phyloP scores from a whole-genome alignment of 2,329 filamentous ascomycete genomes.

The Fusarium sp. region DNA sequence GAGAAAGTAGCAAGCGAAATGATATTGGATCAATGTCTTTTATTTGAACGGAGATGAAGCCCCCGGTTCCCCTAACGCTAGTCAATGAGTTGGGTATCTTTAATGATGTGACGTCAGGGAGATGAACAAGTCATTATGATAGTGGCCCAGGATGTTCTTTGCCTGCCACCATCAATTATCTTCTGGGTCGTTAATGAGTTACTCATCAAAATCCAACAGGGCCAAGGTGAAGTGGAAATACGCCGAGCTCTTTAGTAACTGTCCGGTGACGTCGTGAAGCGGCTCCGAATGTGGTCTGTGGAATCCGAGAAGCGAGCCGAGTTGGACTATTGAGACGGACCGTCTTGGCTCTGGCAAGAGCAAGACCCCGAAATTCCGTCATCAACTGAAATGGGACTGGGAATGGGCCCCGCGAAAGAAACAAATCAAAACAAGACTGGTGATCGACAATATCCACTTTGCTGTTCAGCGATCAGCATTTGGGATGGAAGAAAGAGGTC shows the following conservation, averaged over 20 bases:
- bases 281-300: neutral
- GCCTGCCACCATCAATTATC: slow-evolving; percentile 1
- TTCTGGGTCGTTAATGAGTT: neutral
- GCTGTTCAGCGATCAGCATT: slow-evolving; percentile 19
- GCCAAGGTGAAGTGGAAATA: slow-evolving; percentile 5
- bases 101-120: slow-evolving; percentile 25
- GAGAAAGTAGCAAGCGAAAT: slow-evolving; percentile 38
- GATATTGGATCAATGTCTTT: slow-evolving; percentile 25
- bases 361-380: slow-evolving; percentile 24
- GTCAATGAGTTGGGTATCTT: neutral
- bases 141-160: slow-evolving; percentile 1
- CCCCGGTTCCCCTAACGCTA: slow-evolving; percentile 5
- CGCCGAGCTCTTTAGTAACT: slow-evolving; percentile 1
- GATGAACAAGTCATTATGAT: slow-evolving; percentile 10
- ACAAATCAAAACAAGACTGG: slow-evolving; percentile 12
- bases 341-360: slow-evolving; percentile 5
- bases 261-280: slow-evolving; percentile 26
- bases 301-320: neutral
- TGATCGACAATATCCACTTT: slow-evolving; percentile 33
- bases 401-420: slow-evolving; percentile 3
- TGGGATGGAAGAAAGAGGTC: slow-evolving; percentile 10
- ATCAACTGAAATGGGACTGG: slow-evolving; percentile 12
- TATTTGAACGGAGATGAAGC: slow-evolving; percentile 14
- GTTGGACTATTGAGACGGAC: slow-evolving; percentile 7
- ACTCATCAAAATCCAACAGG: slow-evolving; percentile 10